Evolutionary conservation across 2,329 filamentous ascomycete species (phyloP).

Genomic region (Cytospora leucostoma): DNA sequence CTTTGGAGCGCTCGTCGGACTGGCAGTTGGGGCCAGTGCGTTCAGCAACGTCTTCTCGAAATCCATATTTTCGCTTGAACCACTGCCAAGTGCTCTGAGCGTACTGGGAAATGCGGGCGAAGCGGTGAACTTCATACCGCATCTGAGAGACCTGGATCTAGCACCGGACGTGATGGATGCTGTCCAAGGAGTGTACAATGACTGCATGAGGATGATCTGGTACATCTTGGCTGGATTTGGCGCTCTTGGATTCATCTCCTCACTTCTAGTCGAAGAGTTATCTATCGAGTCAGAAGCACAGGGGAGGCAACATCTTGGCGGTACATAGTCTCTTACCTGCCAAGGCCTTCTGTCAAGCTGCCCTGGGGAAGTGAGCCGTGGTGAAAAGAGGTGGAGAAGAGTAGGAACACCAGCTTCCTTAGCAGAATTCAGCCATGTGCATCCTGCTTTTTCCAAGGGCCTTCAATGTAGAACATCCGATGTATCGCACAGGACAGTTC

Average conservation of each 20-base stretch:
- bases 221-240: neutral
- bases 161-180: neutral
- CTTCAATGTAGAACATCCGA: no score
- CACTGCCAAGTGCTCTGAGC: neutral
- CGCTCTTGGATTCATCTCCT: neutral
- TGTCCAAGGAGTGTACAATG: neutral
- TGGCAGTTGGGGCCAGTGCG: slow-evolving; percentile 38
- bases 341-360: no score
- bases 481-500: no score
- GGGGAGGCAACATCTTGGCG: neutral
- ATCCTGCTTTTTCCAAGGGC: no score
- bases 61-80: slow-evolving; percentile 16
- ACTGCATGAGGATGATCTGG: neutral
- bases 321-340: no score
- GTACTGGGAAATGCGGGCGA: neutral
- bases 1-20: slow-evolving; percentile 40
- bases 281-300: neutral
- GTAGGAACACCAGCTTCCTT: no score
- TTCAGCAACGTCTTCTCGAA: slow-evolving; percentile 37
- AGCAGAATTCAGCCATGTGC: no score
- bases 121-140: neutral
- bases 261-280: neutral
- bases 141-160: neutral
- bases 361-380: no score
- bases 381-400: no score